Evolutionary conservation across 345 rosid species (phyloP).

Genomic region (Erysimum cheiranthoides): DNA sequence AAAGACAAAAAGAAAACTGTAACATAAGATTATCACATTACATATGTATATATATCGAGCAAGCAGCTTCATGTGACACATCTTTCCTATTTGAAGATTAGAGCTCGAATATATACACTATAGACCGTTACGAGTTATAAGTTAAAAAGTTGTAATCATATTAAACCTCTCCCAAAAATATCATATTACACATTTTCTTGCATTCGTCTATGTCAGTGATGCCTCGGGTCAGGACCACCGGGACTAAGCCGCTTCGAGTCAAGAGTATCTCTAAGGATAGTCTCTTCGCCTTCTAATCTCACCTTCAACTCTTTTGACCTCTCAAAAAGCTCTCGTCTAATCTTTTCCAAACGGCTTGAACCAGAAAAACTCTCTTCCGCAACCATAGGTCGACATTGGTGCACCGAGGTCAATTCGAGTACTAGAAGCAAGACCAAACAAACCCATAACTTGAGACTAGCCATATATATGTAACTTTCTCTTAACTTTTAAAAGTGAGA

Average conservation of each 20-base stretch:
- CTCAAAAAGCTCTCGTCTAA: constrained; percentile 29
- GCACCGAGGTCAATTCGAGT: constrained; percentile 18
- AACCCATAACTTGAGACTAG: constrained; percentile 32
- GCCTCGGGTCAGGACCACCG: constrained; percentile 45
- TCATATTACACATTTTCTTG: not conserved
- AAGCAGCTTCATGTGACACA: not conserved
- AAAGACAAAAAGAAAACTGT: not conserved
- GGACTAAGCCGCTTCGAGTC: constrained; percentile 45
- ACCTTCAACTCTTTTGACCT: constrained; percentile 25
- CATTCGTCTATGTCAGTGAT: constrained; percentile 21
- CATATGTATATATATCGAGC: not conserved
- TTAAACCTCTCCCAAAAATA: not conserved
- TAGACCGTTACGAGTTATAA: not conserved
- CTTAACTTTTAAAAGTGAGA: not conserved
- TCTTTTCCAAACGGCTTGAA: constrained; percentile 11
- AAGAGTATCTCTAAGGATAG: not conserved
- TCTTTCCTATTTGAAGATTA: not conserved
- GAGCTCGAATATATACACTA: constrained; percentile 5
- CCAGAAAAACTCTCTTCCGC: not conserved
- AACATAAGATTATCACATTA: not conserved
- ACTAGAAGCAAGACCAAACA: constrained; percentile 21
- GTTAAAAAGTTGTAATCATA: not conserved
- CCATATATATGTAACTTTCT: constrained; percentile 21
- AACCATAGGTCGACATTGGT: constrained; percentile 32
- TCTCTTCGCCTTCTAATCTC: constrained; percentile 7